Evolutionary conservation across 129 eudicot species (phyloP), one percentile per base, ranked within the genome.

Genomic region (Flaveria sonorensis): DNA sequence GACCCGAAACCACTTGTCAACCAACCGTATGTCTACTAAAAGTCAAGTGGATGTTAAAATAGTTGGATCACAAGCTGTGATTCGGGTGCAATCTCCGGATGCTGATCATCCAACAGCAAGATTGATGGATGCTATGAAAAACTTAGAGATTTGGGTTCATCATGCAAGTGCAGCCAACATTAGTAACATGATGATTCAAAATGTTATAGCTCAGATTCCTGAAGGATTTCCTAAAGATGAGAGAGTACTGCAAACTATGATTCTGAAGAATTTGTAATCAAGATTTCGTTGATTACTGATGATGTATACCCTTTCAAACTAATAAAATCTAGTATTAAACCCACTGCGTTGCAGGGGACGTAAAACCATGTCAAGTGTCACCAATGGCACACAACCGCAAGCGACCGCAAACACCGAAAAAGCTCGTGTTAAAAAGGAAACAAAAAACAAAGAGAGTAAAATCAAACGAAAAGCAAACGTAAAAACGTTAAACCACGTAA

Each of bases 111-210:
- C 92, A 0, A 47, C 81, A 1, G 79, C 90, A 0, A 83, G 77
- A 47, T 57, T 88, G 68, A 83, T 86, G 88, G 77, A 83, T 68
- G 90, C 82, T 20, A 20, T 57, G 64, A 57, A 57, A 57, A 57
- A 23, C 62, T 88, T 7, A 73, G 86, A 68, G 84, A 86, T 55
- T 75, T 79, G 70, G 52, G 67, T 86, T 73, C 79, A 56, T n/a
- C 60, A 83, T 65, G 93, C 85, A 1, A 86, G 83, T 48, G 76
- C 84, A 28, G 81, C 92, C 20, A 86, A 80, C 30, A 81, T 88
- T 2, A 76, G 77, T 40, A 84, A 86, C 43, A 32, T 72, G 24
- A 79, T 88, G 83, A 47, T 86, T 24, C 90, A 85, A 77, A 83
- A 79, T 75, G 81, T 87, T 36, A 62, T 85, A 9, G 79, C 85